Base-by-base conservation (phyloP, 768 basidiomycete genomes). In the Trametes villosa region DNA sequence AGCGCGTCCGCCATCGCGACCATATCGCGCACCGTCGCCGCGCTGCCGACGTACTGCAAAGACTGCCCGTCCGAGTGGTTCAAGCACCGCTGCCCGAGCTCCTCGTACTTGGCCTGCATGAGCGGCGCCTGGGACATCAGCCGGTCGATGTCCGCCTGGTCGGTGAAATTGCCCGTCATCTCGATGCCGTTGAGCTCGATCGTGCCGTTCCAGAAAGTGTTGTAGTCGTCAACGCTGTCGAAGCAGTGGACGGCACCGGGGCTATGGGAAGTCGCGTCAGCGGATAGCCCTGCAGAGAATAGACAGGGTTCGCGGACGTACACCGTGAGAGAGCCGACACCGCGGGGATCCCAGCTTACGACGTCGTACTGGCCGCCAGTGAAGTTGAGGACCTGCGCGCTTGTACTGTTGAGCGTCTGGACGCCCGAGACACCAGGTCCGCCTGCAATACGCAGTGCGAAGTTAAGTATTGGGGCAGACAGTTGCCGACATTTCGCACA, bases 321-420 rank as follows among this genome's bases (percentile, higher is more conserved):
- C 59, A 53, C 31, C 3, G 60, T 62, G 34, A 53, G 42, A 4
- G 22, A 26, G 7, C 60, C 60, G 18, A 62, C 60, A 7, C 60
- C 60, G 26, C 54, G 54, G n/a, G 54, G 60, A 22, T 62, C 60
- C 60, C 60, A 62, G 49, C 49, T 56, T 31, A 62, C 60, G 26
- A 62, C 24, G 38, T 62, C 60, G 24, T 62, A 62, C 3, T 44
- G 9, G 6, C 60, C 60, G 22, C 60, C 60, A 0, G 53, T 62
- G 20, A 50, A 9, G 22, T 22, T 22, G 27, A 56, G 49, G 2
- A 51, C 36, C 9, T 29, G 17, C 4, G 26, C 15, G 24, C 48
- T 33, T 17, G 17, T 27, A 7, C 22, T 9, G 22, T 27, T 20
- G 5, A 62, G 24, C 5, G 26, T 22, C 7, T n/a, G 20, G 7